Conservation (phyloP, 1,284 basidiomycete species). For the Boletus mariae region DNA sequence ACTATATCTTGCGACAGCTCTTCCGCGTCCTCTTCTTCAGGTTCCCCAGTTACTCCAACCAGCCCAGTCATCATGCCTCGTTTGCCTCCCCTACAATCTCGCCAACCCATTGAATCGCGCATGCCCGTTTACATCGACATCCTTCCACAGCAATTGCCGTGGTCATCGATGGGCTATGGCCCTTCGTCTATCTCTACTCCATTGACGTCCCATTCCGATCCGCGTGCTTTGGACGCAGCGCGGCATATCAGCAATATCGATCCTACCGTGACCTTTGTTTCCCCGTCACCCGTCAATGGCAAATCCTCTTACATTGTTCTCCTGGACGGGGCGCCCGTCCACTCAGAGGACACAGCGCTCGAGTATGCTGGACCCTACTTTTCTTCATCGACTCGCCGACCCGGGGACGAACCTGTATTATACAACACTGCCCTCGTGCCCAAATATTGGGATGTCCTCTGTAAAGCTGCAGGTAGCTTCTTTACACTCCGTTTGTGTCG, state of each 20-base stretch:
- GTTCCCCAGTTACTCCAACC: constrained; percentile 38
- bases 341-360: constrained; percentile 47
- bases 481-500: background rate
- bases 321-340: constrained; percentile 44
- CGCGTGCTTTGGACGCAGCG: constrained; percentile 40
- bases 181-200: constrained; percentile 11
- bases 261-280: constrained; percentile 58
- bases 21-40: constrained; percentile 36
- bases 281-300: constrained; percentile 42
- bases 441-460: constrained; percentile 55
- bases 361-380: constrained; percentile 36
- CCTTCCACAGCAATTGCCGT: constrained; percentile 35
- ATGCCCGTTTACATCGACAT: constrained; percentile 60
- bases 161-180: constrained; percentile 19
- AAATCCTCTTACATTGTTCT: constrained; percentile 55
- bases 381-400: constrained; percentile 11
- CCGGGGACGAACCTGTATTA: constrained; percentile 39
- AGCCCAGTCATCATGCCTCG: constrained; percentile 23
- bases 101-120: constrained; percentile 31
- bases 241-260: constrained; percentile 57
- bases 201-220: constrained; percentile 22
- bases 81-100: constrained; percentile 17
- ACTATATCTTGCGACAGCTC: constrained; percentile 38
- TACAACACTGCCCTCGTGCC: constrained; percentile 60
- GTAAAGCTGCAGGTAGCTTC: constrained; percentile 47